Percentiles rank a stretch among this genome's conserved stretches.
Conservation (phyloP, 768 basidiomycete genomes). For the Terana coerulea region DNA sequence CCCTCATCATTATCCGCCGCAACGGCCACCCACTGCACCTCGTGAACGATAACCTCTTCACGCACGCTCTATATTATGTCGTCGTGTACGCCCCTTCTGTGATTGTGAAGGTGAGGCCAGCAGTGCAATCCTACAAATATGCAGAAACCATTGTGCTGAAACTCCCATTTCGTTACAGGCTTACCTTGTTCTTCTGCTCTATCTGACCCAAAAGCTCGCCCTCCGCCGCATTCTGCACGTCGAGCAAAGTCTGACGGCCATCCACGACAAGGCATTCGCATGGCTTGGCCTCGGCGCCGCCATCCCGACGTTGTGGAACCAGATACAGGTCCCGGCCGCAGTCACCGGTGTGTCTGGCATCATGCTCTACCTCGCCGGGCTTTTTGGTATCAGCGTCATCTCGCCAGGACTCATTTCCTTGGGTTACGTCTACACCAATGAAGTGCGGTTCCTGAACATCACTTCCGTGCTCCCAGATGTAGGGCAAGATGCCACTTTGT, state of each 20-base stretch:
- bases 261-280: constrained; percentile 12
- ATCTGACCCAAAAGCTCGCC: constrained; percentile 8
- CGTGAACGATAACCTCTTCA: not conserved
- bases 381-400: not conserved
- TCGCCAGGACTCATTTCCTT: not conserved
- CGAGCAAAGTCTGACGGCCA: constrained; percentile 5
- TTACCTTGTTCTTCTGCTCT: constrained; percentile 9
- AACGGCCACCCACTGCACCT: not conserved
- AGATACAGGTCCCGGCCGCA: not conserved
- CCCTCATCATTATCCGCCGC: not conserved
- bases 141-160: not conserved
- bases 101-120: not conserved
- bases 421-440: not conserved
- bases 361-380: not conserved
- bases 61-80: not conserved
- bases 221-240: constrained; percentile 1
- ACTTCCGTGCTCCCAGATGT: not conserved
- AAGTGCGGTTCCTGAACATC: not conserved
- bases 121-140: not conserved
- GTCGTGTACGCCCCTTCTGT: not conserved
- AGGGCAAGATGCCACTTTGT: not conserved
- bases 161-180: constrained; percentile 3
- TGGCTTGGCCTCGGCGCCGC: constrained; percentile 12
- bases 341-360: not conserved
- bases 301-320: not conserved